phyloP scores from a whole-genome alignment of 2,329 filamentous ascomycete species.

The Fusarium fracticaudum region DNA sequence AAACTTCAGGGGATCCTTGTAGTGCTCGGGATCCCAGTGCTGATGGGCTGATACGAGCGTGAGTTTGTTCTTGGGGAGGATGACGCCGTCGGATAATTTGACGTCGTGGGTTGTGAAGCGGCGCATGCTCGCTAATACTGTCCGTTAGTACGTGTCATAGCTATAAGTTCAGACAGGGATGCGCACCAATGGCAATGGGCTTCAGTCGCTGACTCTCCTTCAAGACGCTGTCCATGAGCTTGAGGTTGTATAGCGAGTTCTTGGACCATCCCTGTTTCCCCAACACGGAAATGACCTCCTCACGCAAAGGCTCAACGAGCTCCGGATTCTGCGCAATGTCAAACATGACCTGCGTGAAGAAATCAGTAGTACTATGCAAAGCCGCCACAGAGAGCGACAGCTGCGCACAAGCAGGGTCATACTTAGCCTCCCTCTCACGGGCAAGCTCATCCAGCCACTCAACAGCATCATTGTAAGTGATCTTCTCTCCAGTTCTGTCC shows the following conservation, averaged over 20 bases:
- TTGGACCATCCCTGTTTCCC: neutral
- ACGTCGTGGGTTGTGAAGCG: neutral
- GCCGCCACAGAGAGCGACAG: neutral
- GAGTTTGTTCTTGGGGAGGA: neutral
- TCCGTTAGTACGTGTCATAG: rapidly evolving
- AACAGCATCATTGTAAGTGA: neutral
- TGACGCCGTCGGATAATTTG: neutral
- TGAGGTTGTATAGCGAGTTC: neutral
- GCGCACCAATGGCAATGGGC: neutral
- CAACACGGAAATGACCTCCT: neutral
- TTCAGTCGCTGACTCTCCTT: neutral
- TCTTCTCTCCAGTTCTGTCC: rapidly evolving
- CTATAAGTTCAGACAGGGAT: rapidly evolving
- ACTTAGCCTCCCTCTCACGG: rapidly evolving
- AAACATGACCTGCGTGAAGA: neutral
- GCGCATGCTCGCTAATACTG: neutral
- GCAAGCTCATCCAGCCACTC: neutral
- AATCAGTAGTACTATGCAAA: neutral
- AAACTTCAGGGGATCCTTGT: neutral
- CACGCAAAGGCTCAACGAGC: neutral
- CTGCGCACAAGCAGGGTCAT: neutral
- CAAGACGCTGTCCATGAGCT: neutral
- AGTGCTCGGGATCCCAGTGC: neutral
- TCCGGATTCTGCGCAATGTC: neutral
- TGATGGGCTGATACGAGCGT: neutral